These are phyloP conservation scores for Globisporangium barbulae DNA, from an alignment of 352 stramenopile genomes.

Conservation along the genomic window DNA sequence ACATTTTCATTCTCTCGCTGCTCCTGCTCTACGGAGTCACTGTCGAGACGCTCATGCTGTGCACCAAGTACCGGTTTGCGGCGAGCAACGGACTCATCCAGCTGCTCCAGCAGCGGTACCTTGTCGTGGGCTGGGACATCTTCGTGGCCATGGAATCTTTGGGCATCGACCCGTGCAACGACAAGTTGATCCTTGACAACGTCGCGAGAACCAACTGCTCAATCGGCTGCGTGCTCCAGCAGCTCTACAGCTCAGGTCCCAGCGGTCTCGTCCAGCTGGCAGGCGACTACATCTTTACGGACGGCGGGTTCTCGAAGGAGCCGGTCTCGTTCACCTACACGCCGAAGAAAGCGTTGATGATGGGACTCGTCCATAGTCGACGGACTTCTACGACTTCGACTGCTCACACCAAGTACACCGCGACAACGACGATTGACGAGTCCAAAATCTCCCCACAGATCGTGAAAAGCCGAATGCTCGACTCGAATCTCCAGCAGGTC, in stretches of 20 bases:
- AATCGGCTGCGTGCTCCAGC: conserved; percentile 40
- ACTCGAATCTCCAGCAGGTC: background rate
- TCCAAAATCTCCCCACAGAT: background rate
- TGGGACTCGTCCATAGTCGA: conserved; percentile 30
- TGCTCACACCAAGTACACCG: background rate
- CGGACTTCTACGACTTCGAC: background rate
- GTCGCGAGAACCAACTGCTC: conserved; percentile 28
- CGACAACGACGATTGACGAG: background rate
- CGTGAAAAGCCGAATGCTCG: background rate
- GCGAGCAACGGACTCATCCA: conserved; percentile 46
- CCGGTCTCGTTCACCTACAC: conserved; percentile 33
- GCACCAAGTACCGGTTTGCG: conserved; percentile 34
- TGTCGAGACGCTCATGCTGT: conserved; percentile 27
- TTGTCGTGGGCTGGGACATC: conserved; percentile 50
- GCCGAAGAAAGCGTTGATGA: conserved; percentile 27
- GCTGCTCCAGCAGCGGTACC: conserved; percentile 42
- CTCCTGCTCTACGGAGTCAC: conserved; percentile 37
- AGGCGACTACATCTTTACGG: conserved; percentile 48
- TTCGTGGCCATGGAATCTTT: conserved; percentile 32
- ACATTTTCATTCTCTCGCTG: conserved; percentile 46
- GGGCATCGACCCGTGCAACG: conserved; percentile 41
- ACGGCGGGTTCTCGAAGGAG: conserved; percentile 30
- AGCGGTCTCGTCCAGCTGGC: conserved; percentile 41
- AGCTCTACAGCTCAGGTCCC: conserved; percentile 46
- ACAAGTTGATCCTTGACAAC: conserved; percentile 21